A percentile compares a stretch with the other conserved stretches of the same genome.
Evolutionary conservation across 176 grass and related monocot genomes (phyloP).

Genomic region (Lolium perenne): DNA sequence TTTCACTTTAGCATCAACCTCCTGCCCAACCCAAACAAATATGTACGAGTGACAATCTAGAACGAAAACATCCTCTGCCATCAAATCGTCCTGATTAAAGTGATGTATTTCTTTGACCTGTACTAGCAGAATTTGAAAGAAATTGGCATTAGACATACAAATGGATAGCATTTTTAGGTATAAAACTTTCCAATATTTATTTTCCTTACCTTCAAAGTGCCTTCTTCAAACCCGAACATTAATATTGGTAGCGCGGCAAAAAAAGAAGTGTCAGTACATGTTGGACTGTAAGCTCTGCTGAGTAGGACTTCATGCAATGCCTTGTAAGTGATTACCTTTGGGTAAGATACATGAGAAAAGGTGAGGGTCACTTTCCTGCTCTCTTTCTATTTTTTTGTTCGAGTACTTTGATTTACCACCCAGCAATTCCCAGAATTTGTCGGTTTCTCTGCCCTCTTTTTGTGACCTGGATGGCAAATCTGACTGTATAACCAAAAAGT

Average conservation of each 20-base stretch:
- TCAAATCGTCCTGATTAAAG: conserved; percentile 93
- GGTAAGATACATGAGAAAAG: conserved; percentile 81
- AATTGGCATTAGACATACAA: conserved; percentile 35
- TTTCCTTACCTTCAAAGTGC: conserved; percentile 67
- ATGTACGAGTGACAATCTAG: conserved; percentile 78
- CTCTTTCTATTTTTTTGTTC: conserved; percentile 81
- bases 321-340: conserved; percentile 63
- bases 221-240: conserved; percentile 44
- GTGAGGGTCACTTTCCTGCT: conserved; percentile 82
- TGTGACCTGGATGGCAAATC: conserved; percentile 76
- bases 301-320: conserved; percentile 21
- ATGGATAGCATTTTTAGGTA: not conserved
- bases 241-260: not conserved
- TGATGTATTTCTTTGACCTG: conserved; percentile 90
- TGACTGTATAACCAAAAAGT: conserved; percentile 62
- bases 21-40: conserved; percentile 90
- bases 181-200: not conserved
- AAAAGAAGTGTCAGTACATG: conserved; percentile 34
- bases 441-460: conserved; percentile 89
- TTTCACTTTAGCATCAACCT: conserved; percentile 73
- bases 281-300: conserved; percentile 9
- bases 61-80: conserved; percentile 90
- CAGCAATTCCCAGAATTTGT: conserved; percentile 89
- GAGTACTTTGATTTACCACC: conserved; percentile 88
- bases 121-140: conserved; percentile 33